These are phyloP conservation scores for Ceratobasidium theobromae DNA, from an alignment of 1,284 basidiomycete genomes.

Conservation along the genomic window DNA sequence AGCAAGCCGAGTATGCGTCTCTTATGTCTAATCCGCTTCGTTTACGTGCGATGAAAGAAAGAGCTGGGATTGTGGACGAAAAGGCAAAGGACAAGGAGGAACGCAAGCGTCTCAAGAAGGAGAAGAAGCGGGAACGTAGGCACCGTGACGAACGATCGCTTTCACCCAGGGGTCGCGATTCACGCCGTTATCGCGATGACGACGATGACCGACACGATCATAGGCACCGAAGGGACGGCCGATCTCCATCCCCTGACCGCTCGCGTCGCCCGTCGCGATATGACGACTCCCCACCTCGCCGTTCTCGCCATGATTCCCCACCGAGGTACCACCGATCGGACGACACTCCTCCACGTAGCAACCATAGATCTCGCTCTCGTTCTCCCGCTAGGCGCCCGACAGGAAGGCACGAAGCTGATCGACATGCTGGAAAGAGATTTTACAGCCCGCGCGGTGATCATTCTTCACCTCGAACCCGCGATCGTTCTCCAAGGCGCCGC, in stretches of 20 bases:
- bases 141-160: conserved; percentile 33
- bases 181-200: conserved; percentile 38
- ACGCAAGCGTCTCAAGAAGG: conserved; percentile 57
- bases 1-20: conserved; percentile 89
- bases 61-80: conserved; percentile 71
- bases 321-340: conserved; percentile 31
- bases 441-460: conserved; percentile 34
- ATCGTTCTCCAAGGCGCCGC: conserved; percentile 37
- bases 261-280: conserved; percentile 33
- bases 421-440: conserved; percentile 31
- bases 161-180: conserved; percentile 27
- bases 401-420: conserved; percentile 38
- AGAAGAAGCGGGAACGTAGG: conserved; percentile 51
- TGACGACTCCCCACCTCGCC: conserved; percentile 22
- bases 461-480: background rate
- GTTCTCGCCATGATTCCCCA: conserved; percentile 23
- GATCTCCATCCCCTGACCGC: conserved; percentile 8
- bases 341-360: conserved; percentile 30
- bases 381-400: conserved; percentile 40
- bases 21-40: conserved; percentile 90
- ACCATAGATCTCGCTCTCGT: conserved; percentile 41
- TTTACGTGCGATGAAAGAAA: conserved; percentile 76
- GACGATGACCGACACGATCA: conserved; percentile 30
- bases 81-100: conserved; percentile 60
- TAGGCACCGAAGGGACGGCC: conserved; percentile 1